phyloP scores from a whole-genome alignment of 495 filamentous ascomycete genomes.

The Staphylotrichum longicolle region DNA sequence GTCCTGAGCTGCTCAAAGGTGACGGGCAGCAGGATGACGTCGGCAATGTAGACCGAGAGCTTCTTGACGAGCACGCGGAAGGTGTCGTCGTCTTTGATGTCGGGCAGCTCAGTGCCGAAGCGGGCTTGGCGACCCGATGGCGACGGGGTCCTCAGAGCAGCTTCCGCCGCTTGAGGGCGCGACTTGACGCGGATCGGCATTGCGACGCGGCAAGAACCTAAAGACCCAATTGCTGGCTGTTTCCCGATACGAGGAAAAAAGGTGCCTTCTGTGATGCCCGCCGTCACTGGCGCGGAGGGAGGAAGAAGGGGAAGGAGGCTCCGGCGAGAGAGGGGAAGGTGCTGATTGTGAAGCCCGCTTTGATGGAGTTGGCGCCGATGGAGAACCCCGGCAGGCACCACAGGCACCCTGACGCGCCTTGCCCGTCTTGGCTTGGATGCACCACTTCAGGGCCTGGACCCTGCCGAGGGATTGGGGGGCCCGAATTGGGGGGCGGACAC shows the following conservation, averaged over 20 bases:
- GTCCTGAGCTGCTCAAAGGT: constrained; percentile 80
- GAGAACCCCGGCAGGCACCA: too few relatives aligned
- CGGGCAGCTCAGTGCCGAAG: constrained; percentile 50
- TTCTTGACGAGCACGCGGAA: constrained; percentile 68
- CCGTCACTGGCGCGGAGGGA: background rate
- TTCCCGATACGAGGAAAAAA: background rate
- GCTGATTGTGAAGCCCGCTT: too few relatives aligned
- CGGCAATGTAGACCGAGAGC: constrained; percentile 65
- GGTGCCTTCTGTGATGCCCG: background rate
- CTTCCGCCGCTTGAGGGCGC: constrained; percentile 29
- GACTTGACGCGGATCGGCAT: constrained; percentile 51
- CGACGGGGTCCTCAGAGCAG: constrained; percentile 28
- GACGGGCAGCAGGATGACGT: constrained; percentile 62
- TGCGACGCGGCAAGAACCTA: background rate
- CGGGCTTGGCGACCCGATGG: constrained; percentile 24
- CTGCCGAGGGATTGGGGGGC: background rate
- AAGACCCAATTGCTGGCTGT: background rate
- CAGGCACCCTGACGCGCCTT: background rate
- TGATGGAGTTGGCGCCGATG: background rate
- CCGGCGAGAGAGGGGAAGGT: constrained; percentile 14
- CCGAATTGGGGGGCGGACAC: background rate
- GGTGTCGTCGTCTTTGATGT: constrained; percentile 61
- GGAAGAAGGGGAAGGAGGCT: background rate
- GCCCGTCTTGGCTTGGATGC: constrained; percentile 12
- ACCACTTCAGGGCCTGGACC: background rate